These are phyloP conservation scores for Verticillium longisporum DNA, from an alignment of 2,329 filamentous ascomycete species.

Conservation along the genomic window DNA sequence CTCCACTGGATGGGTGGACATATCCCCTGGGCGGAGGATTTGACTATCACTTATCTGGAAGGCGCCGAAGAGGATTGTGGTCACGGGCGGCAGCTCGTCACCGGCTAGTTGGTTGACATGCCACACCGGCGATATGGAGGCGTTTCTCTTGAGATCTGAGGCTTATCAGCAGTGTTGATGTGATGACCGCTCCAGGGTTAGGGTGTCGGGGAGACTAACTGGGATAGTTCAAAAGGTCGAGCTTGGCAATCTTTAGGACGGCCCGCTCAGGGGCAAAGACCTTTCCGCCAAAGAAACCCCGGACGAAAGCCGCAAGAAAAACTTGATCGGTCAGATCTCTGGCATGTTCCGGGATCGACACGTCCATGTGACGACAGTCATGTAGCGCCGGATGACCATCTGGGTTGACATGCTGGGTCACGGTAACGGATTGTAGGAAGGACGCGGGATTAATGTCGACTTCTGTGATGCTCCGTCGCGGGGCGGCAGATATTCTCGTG, in stretches of 20 bases:
- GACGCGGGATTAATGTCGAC: constrained; percentile 12
- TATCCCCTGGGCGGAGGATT: not conserved
- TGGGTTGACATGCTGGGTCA: constrained; percentile 18
- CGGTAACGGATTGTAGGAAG: constrained; percentile 16
- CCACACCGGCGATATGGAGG: not conserved
- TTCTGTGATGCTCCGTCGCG: constrained; percentile 8
- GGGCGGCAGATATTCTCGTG: not conserved
- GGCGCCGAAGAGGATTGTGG: constrained; percentile 16
- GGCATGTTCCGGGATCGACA: constrained; percentile 13
- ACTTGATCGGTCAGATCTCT: constrained; percentile 15
- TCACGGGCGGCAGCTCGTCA: constrained; percentile 9
- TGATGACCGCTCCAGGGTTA: too few relatives aligned
- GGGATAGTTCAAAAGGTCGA: not conserved
- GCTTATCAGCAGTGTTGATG: too few relatives aligned
- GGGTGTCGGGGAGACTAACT: constrained; percentile 1
- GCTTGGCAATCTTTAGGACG: constrained; percentile 4
- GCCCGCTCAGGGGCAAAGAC: constrained; percentile 19
- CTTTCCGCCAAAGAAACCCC: constrained; percentile 21
- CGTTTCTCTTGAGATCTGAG: not conserved
- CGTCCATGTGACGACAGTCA: constrained; percentile 17
- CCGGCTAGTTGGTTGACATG: not conserved
- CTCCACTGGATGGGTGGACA: not conserved
- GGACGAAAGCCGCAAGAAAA: constrained; percentile 19
- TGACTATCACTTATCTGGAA: constrained; percentile 18
- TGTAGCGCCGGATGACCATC: constrained; percentile 8